These are phyloP conservation scores for Typha latifolia DNA, from an alignment of 176 grass and related monocot species.

Conservation along the genomic window DNA sequence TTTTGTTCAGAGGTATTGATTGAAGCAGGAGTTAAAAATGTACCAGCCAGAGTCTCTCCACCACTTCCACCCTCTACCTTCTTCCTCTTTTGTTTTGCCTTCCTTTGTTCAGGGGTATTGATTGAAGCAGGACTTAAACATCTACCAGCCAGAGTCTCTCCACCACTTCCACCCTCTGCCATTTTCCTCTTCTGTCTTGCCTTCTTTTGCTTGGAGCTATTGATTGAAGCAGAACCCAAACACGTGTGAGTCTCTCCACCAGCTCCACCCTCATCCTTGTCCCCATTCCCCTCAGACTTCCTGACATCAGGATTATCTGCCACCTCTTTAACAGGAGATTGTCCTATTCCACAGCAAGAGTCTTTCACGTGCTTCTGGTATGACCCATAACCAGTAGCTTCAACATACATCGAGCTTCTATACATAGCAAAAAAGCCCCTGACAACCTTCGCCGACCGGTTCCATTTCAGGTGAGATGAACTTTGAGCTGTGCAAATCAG, in stretches of 20 bases:
- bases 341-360: background rate
- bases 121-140: background rate
- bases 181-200: background rate
- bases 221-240: background rate
- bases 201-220: background rate
- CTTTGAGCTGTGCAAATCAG: conserved; percentile 19
- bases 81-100: conserved; percentile 2
- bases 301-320: background rate
- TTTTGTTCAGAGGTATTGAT: background rate
- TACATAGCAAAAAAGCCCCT: conserved; percentile 17
- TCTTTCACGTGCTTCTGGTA: conserved; percentile 14
- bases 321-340: conserved; percentile 1
- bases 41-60: no score
- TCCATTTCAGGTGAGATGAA: conserved; percentile 12
- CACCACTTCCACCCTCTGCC: background rate
- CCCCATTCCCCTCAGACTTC: no score
- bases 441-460: conserved; percentile 2
- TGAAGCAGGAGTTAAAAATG: background rate
- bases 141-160: background rate
- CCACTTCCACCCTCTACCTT: background rate
- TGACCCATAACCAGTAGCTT: background rate
- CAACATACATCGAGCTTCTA: conserved; percentile 17
- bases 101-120: background rate
- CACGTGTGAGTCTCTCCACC: no score
- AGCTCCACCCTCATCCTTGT: no score